Conservation (phyloP, 257 asterid genomes). For the Primulina eburnea region DNA sequence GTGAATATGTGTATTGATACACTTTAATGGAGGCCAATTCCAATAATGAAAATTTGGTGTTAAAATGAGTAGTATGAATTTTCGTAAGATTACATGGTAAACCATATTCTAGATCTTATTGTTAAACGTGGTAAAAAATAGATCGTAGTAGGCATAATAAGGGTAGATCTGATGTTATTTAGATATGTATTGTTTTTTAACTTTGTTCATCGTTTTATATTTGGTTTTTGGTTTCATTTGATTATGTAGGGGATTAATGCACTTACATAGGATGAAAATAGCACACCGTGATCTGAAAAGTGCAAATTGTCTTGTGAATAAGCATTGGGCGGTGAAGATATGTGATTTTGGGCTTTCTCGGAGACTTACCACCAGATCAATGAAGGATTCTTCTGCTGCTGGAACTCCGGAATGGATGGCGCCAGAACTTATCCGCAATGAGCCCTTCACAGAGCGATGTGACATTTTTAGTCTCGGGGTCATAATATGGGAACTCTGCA, state of each 20-base stretch:
- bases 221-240: conserved; percentile 9
- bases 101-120: neutral
- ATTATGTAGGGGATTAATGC: conserved; percentile 64
- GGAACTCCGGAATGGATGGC: conserved; percentile 99
- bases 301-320: conserved; percentile 90
- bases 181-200: neutral
- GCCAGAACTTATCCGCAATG: conserved; percentile 85
- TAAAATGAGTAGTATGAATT: neutral
- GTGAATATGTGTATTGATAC: too few species aligned
- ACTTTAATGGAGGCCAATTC: neutral
- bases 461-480: conserved; percentile 90
- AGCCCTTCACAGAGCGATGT: conserved; percentile 85
- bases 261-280: conserved; percentile 84
- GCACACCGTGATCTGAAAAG: conserved; percentile 91
- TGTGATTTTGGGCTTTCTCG: conserved; percentile 93
- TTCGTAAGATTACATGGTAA: neutral
- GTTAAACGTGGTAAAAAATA: neutral
- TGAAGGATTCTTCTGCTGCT: conserved; percentile 69
- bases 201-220: conserved; percentile 1
- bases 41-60: too few species aligned
- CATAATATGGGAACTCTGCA: conserved; percentile 86
- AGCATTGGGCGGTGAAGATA: conserved; percentile 81
- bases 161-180: neutral
- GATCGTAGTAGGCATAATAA: neutral
- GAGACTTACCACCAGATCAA: conserved; percentile 44